Conservation (phyloP, 2,329 filamentous ascomycete species). For the Ophiostoma novo-ulmi region DNA sequence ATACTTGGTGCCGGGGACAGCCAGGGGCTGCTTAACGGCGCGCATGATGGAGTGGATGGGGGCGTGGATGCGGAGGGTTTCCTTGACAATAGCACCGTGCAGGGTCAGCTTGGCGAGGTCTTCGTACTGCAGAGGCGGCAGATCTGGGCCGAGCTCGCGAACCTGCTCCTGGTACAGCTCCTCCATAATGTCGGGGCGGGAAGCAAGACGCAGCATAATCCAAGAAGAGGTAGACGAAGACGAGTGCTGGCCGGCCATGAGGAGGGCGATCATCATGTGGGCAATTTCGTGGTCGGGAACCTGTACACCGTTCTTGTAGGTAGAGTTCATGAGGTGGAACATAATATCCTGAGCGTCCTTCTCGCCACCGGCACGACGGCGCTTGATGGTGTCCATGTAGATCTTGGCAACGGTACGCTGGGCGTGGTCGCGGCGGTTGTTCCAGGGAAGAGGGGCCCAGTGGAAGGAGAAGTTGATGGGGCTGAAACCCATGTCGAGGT, state of each 20-base stretch:
- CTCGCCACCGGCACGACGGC: constrained; percentile 49
- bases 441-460: constrained; percentile 72
- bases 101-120: constrained; percentile 72
- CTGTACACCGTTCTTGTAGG: constrained; percentile 65
- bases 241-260: constrained; percentile 81
- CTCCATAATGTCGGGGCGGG: constrained; percentile 63
- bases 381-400: constrained; percentile 66
- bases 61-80: constrained; percentile 84
- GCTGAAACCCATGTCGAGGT: constrained; percentile 72
- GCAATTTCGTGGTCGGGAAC: constrained; percentile 72
- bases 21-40: constrained; percentile 82
- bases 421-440: constrained; percentile 65
- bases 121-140: constrained; percentile 72
- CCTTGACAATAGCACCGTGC: constrained; percentile 80
- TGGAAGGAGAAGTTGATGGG: constrained; percentile 80
- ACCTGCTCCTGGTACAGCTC: constrained; percentile 75
- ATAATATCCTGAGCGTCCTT: constrained; percentile 63
- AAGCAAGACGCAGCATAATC: constrained; percentile 70
- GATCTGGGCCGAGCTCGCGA: constrained; percentile 63
- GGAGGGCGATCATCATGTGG: constrained; percentile 79
- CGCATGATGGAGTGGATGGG: constrained; percentile 95
- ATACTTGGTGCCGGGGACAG: constrained; percentile 74
- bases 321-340: constrained; percentile 69
- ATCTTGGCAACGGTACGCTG: constrained; percentile 71
- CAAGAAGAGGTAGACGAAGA: constrained; percentile 72